These are phyloP conservation scores for Boletus sp. DNA, from an alignment of 768 basidiomycete species.

Conservation along the genomic window DNA sequence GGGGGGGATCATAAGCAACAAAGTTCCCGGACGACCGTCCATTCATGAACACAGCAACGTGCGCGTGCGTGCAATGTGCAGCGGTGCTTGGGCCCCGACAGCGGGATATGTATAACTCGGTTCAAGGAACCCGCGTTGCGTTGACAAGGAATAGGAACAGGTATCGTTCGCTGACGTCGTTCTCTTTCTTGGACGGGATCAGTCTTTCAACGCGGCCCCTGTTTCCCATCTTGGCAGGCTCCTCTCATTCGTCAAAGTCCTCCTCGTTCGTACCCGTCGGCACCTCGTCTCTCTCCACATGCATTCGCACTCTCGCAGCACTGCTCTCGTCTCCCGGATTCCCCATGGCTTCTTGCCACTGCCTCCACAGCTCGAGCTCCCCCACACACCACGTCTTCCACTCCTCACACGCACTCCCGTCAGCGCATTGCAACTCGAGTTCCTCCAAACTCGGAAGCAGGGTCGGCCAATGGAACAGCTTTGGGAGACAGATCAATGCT, in stretches of 20 bases:
- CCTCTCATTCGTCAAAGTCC: background rate
- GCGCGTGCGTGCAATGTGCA: background rate
- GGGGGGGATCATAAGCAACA: background rate
- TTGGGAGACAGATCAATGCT: slow-evolving; percentile 9
- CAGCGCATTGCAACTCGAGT: slow-evolving; percentile 12
- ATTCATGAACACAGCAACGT: background rate
- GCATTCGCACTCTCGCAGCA: background rate
- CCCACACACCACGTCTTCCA: slow-evolving; percentile 8
- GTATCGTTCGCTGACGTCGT: too few relatives aligned
- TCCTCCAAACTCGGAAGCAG: slow-evolving; percentile 13
- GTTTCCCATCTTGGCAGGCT: background rate
- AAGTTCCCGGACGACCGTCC: background rate
- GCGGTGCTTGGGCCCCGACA: background rate
- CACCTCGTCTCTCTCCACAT: background rate
- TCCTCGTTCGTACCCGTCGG: background rate
- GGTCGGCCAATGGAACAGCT: slow-evolving; percentile 1
- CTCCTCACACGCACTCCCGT: background rate
- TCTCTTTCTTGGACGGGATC: background rate
- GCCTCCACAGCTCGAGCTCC: slow-evolving; percentile 15
- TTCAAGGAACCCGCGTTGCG: too few relatives aligned
- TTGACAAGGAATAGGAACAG: too few relatives aligned
- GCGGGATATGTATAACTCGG: background rate
- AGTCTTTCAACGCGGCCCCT: background rate
- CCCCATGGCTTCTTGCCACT: background rate
- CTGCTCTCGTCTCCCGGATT: background rate